Evolutionary conservation across 2,329 filamentous ascomycete genomes (phyloP).

Genomic region (Pyrenophora graminea): DNA sequence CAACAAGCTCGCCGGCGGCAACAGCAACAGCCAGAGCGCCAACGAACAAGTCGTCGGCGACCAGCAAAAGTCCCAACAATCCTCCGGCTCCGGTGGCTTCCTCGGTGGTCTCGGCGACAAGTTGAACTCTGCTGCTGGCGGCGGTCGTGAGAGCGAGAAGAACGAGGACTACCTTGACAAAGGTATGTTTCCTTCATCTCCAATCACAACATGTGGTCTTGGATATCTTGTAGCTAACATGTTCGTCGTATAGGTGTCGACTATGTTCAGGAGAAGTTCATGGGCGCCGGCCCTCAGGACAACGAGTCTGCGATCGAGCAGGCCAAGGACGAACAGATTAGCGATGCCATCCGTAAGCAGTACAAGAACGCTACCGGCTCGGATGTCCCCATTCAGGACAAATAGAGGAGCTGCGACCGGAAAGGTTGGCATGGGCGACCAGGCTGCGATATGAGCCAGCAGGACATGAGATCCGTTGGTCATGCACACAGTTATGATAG

Average conservation of each 20-base stretch:
- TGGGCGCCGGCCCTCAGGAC: constrained; percentile 69
- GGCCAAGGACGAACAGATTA: constrained; percentile 80
- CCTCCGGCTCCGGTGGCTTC: constrained; percentile 50
- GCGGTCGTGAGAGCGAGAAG: constrained; percentile 75
- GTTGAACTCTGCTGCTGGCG: constrained; percentile 72
- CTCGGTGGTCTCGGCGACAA: constrained; percentile 68
- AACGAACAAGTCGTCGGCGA: constrained; percentile 37
- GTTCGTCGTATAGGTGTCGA: constrained; percentile 65
- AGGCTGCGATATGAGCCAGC: constrained; percentile 4
- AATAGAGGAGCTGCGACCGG: constrained; percentile 53
- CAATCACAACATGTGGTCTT: constrained; percentile 1
- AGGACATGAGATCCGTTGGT: constrained; percentile 19
- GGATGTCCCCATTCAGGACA: constrained; percentile 73
- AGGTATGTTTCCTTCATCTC: constrained; percentile 53
- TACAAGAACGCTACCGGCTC: constrained; percentile 72
- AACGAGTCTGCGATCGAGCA: constrained; percentile 69
- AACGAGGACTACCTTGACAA: constrained; percentile 85
- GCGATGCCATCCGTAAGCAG: constrained; percentile 69
- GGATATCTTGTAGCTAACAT: constrained; percentile 2
- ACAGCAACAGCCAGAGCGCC: constrained; percentile 32
- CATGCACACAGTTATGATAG: constrained; percentile 16
- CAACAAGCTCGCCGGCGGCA: constrained; percentile 52
- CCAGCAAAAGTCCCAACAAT: constrained; percentile 33
- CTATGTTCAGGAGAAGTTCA: constrained; percentile 73
- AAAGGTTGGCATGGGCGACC: neutral